Conservation (phyloP, 345 rosid species). For the Erysimum cheiranthoides region DNA sequence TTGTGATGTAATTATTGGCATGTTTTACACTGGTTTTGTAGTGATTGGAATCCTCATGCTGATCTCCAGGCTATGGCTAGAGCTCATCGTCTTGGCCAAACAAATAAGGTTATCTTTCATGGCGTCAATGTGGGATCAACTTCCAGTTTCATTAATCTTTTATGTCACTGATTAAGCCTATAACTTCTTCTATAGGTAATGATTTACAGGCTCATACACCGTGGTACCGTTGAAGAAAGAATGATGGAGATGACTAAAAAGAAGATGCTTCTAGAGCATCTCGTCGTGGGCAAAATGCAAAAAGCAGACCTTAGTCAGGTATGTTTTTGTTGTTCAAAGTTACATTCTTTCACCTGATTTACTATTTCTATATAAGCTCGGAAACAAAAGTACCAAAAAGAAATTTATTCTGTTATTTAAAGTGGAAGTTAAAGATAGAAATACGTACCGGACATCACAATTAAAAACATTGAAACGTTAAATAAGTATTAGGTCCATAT, state of each 20-base stretch:
- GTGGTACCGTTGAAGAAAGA: slow-evolving; percentile 82
- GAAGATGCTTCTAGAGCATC: slow-evolving; percentile 95
- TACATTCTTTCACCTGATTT: background rate
- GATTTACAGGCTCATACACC: slow-evolving; percentile 77
- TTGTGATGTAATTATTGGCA: background rate
- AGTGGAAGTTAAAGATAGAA: background rate
- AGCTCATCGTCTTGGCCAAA: slow-evolving; percentile 95
- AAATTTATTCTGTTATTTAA: background rate
- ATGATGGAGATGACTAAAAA: slow-evolving; percentile 87
- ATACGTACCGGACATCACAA: too few relatives aligned
- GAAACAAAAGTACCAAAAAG: background rate
- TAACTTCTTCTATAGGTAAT: slow-evolving; percentile 63
- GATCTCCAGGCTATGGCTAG: slow-evolving; percentile 99
- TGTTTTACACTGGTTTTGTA: slow-evolving; percentile 43
- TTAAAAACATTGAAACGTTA: background rate
- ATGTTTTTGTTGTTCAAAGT: slow-evolving; percentile 12
- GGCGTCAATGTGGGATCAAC: background rate
- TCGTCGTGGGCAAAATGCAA: slow-evolving; percentile 88
- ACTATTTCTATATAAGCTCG: background rate
- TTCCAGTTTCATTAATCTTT: background rate
- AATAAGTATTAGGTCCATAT: background rate
- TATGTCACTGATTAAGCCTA: slow-evolving; percentile 22
- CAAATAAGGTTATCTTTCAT: slow-evolving; percentile 62
- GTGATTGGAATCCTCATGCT: slow-evolving; percentile 99
- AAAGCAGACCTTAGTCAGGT: slow-evolving; percentile 81